Percentiles rank a stretch among this genome's conserved stretches.
phyloP scores from a whole-genome alignment of 2,329 filamentous ascomycete genomes.

The Venturia aucupariae region DNA sequence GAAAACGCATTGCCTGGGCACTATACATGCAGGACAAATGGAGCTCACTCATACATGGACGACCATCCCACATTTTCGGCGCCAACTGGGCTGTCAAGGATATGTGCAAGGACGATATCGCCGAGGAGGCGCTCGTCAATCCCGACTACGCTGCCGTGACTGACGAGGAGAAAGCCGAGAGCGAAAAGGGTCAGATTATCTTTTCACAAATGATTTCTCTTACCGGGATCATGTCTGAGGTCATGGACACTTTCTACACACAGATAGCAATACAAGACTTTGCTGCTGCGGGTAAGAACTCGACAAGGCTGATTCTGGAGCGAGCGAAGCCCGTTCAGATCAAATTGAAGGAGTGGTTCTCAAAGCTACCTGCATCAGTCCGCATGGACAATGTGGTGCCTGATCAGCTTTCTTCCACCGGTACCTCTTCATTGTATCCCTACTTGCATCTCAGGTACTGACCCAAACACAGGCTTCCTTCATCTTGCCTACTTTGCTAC shows the following conservation, averaged over 20 bases:
- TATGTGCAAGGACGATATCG: slow-evolving; percentile 60
- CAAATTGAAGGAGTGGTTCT: slow-evolving; percentile 75
- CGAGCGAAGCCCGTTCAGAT: slow-evolving; percentile 75
- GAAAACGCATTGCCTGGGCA: slow-evolving; percentile 83
- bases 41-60: slow-evolving; percentile 76
- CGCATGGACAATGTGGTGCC: slow-evolving; percentile 52
- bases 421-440: slow-evolving; percentile 19
- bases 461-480: slow-evolving; percentile 47
- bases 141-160: slow-evolving; percentile 22
- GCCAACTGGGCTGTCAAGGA: slow-evolving; percentile 68
- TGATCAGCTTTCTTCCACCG: slow-evolving; percentile 35
- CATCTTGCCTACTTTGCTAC: slow-evolving; percentile 90
- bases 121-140: slow-evolving; percentile 54
- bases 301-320: slow-evolving; percentile 62
- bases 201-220: slow-evolving; percentile 70
- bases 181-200: slow-evolving; percentile 58
- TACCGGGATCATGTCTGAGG: slow-evolving; percentile 67
- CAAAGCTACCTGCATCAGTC: slow-evolving; percentile 51
- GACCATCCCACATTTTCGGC: slow-evolving; percentile 65
- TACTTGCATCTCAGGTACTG: background rate
- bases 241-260: slow-evolving; percentile 75
- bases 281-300: slow-evolving; percentile 55
- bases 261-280: slow-evolving; percentile 65
- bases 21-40: slow-evolving; percentile 93
- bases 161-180: slow-evolving; percentile 52